Base-by-base conservation (phyloP, 495 filamentous ascomycete genomes). In the Hyaloscypha bicolor region DNA sequence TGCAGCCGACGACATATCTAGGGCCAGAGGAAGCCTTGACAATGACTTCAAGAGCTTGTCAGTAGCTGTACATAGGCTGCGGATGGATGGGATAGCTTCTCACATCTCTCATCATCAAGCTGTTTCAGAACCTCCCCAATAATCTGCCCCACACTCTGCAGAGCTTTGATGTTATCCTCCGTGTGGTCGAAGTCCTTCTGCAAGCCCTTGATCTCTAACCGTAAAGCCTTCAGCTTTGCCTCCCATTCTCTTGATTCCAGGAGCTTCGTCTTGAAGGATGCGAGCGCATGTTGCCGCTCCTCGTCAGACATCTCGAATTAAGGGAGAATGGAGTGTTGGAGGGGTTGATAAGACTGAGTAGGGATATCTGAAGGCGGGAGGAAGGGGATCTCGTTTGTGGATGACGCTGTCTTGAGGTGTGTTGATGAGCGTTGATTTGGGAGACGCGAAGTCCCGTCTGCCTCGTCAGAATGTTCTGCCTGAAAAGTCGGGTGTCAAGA, bases 71-170 rank as follows among this genome's bases (percentile, higher is more conserved):
- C 48, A 61, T 33, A 25, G 16, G 42, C 30, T 39, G 25, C 25
- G 55, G 39, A 21, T 71, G 59, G 22, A 60, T 6, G 8, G 32
- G 21, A 53, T 14, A 58, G 55, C 25, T 67, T 81, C 89, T 79
- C 80, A 98, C 95, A 99, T 92, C 95, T 85, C 83, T 99, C 95
- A 70, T 99, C 95, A 76, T 99, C 95, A 42, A 99, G 86, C 80
- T 99, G 95, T 81, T 99, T 99, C 72, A 99, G 80, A 68, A 99
- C 95, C 78, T 99, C 95, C 67, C 95, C 95, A 78, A 99, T 97
- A 78, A 99, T 99, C 80, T 99, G 95, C 42, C 95, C 95, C 37
- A 99, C 95, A 80, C 96, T 98, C 83, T 99, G 95, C 72, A 99
- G 79, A 69, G 95, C 95, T 83, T 99, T 99, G 84, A 99, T 98